These are phyloP conservation scores for Helichrysum umbraculigerum DNA, from an alignment of 129 eudicot species.

Conservation along the genomic window DNA sequence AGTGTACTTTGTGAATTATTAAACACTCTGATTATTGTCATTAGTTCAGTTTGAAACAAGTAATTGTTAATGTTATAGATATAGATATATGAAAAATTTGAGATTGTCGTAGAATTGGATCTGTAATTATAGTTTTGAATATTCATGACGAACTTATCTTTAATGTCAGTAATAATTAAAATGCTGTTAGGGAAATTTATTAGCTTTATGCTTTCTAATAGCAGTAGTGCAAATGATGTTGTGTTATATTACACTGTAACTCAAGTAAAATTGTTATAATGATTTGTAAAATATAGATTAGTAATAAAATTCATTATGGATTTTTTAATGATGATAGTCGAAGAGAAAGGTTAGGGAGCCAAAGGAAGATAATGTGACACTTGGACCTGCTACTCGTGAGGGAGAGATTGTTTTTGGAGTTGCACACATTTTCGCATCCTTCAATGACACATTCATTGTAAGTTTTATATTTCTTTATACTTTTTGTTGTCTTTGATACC, in stretches of 20 bases:
- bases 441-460: constrained; percentile 6
- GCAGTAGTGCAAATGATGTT: no score
- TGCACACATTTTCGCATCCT: constrained; percentile 1
- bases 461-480: neutral
- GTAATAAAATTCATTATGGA: neutral
- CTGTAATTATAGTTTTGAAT: neutral
- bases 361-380: constrained; percentile 4
- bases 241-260: no score
- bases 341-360: constrained; percentile 15
- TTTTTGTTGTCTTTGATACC: neutral
- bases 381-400: constrained; percentile 9
- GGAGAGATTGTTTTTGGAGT: constrained; percentile 10
- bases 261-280: no score
- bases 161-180: no score
- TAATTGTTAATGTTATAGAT: no score
- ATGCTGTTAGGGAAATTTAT: neutral
- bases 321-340: neutral
- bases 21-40: no score
- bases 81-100: no score
- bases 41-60: no score
- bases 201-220: no score
- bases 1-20: neutral
- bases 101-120: neutral
- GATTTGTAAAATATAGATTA: neutral
- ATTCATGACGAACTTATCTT: neutral